Evolutionary conservation across 2,329 filamentous ascomycete genomes (phyloP).

Genomic region (Xenosphaeropsis pyriputrescens): DNA sequence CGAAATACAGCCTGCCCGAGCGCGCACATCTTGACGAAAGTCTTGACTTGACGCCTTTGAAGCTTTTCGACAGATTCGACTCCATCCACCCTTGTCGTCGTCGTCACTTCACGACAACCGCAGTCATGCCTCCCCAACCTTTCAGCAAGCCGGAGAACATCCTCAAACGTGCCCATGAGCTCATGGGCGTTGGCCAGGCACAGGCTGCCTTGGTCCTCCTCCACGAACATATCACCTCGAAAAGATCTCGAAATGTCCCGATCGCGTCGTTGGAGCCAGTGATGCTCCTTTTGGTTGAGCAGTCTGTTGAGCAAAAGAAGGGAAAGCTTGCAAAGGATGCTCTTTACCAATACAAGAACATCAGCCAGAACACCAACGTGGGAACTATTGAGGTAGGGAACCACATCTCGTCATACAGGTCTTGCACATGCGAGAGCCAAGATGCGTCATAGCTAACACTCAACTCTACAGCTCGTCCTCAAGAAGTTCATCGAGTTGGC

Average conservation of each 20-base stretch:
- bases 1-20: too few species aligned
- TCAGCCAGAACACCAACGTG: constrained; percentile 97
- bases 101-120: too few species aligned
- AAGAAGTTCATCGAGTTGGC: constrained; percentile 97
- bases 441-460: constrained; percentile 4
- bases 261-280: constrained; percentile 95
- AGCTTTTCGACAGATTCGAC: too few species aligned
- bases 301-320: constrained; percentile 94
- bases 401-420: too few species aligned
- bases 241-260: constrained; percentile 92
- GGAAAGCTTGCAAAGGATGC: constrained; percentile 98
- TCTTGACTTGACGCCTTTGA: too few species aligned
- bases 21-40: too few species aligned
- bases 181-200: constrained; percentile 92
- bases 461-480: constrained; percentile 54
- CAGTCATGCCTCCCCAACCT: constrained; percentile 61
- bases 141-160: constrained; percentile 99
- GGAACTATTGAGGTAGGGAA: constrained; percentile 76
- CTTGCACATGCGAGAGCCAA: not conserved
- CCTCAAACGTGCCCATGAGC: constrained; percentile 93
- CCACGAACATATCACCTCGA: constrained; percentile 98
- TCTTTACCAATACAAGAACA: constrained; percentile 99
- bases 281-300: constrained; percentile 93
- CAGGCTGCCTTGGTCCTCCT: constrained; percentile 86
- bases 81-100: too few species aligned